Percentiles rank a stretch among this genome's conserved stretches.
Conservation (phyloP, 805 yeast genomes). For the Ogataea populi-albae region DNA sequence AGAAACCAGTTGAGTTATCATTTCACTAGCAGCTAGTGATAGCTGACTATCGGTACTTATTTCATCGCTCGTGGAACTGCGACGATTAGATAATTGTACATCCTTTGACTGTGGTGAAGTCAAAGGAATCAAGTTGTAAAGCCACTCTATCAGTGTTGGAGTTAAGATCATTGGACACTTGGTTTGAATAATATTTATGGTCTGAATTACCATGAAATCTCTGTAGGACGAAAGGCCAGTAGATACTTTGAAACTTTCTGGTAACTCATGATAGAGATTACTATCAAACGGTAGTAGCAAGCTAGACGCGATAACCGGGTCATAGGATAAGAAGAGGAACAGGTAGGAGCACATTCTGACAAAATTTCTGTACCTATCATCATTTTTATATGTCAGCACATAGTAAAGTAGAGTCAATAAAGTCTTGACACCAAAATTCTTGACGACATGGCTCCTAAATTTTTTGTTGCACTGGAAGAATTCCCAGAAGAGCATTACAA, state of each 20-base stretch:
- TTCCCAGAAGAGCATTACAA: constrained; percentile 71
- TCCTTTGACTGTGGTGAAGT: constrained; percentile 14
- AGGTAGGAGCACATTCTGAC: constrained; percentile 53
- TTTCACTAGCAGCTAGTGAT: constrained; percentile 49
- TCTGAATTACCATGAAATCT: constrained; percentile 59
- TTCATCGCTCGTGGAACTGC: constrained; percentile 13
- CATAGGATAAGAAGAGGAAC: constrained; percentile 45
- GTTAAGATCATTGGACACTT: constrained; percentile 37
- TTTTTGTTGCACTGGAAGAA: constrained; percentile 66
- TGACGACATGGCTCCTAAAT: constrained; percentile 45
- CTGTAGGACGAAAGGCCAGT: constrained; percentile 49
- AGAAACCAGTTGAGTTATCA: constrained; percentile 42
- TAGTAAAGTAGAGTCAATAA: constrained; percentile 55
- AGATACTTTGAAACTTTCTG: constrained; percentile 44
- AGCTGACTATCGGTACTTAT: constrained; percentile 32
- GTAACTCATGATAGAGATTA: constrained; percentile 46
- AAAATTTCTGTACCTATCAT: constrained; percentile 37
- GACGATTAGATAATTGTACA: constrained; percentile 18
- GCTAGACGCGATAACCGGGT: constrained; percentile 35
- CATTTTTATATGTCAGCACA: constrained; percentile 46
- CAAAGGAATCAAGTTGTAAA: constrained; percentile 59
- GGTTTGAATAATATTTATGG: constrained; percentile 40
- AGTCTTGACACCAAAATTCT: constrained; percentile 48
- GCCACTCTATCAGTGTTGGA: constrained; percentile 53
- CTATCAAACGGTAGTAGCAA: constrained; percentile 46